Base-by-base conservation (phyloP, 768 basidiomycete species). In the Hypholoma fasciculare region DNA sequence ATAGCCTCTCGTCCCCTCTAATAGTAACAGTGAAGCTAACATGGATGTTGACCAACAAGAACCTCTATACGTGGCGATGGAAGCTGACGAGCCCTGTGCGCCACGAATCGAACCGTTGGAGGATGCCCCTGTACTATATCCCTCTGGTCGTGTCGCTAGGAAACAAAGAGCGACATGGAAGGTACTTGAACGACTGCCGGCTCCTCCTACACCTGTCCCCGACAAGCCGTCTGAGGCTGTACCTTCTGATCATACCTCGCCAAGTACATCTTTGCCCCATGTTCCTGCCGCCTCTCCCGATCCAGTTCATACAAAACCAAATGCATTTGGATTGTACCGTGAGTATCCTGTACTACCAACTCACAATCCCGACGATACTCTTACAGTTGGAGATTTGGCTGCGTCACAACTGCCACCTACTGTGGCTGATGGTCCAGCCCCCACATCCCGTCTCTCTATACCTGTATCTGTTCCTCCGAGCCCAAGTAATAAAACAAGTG, bases 311-410 rank as follows among this genome's bases (percentile, higher is more conserved):
- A 64, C 63, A 1, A 38, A 16, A 7, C 13, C 12, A 6, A 64
- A 64, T 23, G 26, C 42, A 16, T 62, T 62, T 26, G 54, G 58
- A 3, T 20, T 62, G 7, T 64, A 53, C 47, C 61, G 56, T 11
- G 51, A 59, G 38, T 64, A 56, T 37, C 58, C 63, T 26, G 27
- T 9, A 16, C 12, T 36, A 0, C 63, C 61, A 2, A 64, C 57
- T 6, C 55, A 61, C 48, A 55, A 62, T 23, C 63, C 63, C 17
- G 61, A 64, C 42, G 30, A 54, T 13, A 40, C n/a, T 3, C 20
- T 64, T 14, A 17, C 26, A 12, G 17, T 50, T 7, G n/a, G 30
- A 13, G 34, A 50, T 37, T 5, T 50, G 12, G 39, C 39, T 2
- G 39, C 2, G 39, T 40, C n/a, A n/a, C 39, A 40, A 2, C 39